A percentile compares a stretch with the other conserved stretches of the same genome.
Evolutionary conservation across 371 early-diverging fungal genomes (phyloP).

Genomic region (Mycotypha africana): DNA sequence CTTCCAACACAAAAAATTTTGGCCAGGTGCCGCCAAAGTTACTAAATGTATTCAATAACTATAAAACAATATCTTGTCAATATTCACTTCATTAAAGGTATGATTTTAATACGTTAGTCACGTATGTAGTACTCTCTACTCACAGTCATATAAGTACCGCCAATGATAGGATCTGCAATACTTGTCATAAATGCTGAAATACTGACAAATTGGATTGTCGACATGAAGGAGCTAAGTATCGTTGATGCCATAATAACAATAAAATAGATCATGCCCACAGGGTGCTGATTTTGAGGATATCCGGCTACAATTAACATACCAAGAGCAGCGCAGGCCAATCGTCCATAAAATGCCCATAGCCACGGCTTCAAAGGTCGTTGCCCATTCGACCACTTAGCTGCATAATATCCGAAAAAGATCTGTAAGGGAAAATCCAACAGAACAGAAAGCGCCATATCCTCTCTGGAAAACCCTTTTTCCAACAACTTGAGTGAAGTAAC

Average conservation of each 20-base stretch:
- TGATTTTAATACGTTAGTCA: not conserved
- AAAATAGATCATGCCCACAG: slow-evolving; percentile 70
- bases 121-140: slow-evolving; percentile 2
- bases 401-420: slow-evolving; percentile 94
- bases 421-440: slow-evolving; percentile 95
- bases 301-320: slow-evolving; percentile 82
- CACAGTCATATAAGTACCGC: slow-evolving; percentile 97
- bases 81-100: not conserved
- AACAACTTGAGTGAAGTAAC: slow-evolving; percentile 90
- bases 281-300: slow-evolving; percentile 65
- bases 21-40: slow-evolving; percentile 99
- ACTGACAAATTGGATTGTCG: slow-evolving; percentile 94
- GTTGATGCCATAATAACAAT: slow-evolving; percentile 73
- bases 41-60: slow-evolving; percentile 89
- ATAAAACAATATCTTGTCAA: not conserved
- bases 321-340: slow-evolving; percentile 70
- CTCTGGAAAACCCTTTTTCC: slow-evolving; percentile 92
- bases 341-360: slow-evolving; percentile 86
- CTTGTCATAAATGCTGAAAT: slow-evolving; percentile 91
- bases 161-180: slow-evolving; percentile 95
- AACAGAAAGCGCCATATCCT: slow-evolving; percentile 89
- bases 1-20: slow-evolving; percentile 86
- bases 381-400: slow-evolving; percentile 93
- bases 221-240: slow-evolving; percentile 82
- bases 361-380: slow-evolving; percentile 85